phyloP scores from a whole-genome alignment of 768 basidiomycete species.

The Tricholoma saponaceum region DNA sequence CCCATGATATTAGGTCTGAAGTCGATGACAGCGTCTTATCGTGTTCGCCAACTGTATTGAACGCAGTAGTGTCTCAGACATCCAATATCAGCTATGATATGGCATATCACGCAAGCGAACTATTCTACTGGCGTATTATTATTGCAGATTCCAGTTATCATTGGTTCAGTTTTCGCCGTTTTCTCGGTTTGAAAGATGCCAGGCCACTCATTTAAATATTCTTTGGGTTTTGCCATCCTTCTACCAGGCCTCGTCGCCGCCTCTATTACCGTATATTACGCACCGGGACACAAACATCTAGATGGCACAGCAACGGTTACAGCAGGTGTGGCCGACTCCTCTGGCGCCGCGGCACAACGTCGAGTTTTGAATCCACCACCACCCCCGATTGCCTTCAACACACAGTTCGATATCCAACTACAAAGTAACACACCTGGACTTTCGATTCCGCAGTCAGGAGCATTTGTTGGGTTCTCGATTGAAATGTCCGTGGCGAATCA shows the following conservation, averaged over 20 bases:
- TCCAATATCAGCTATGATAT: neutral
- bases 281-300: neutral
- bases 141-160: too few species aligned
- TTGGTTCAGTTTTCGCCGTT: neutral
- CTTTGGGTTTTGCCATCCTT: neutral
- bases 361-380: neutral
- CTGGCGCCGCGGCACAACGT: neutral
- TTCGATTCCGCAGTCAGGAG: slow-evolving; percentile 32
- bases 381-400: neutral
- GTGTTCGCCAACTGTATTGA: neutral
- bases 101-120: too few species aligned
- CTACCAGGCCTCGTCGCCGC: neutral
- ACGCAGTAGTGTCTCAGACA: neutral
- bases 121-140: too few species aligned
- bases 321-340: neutral
- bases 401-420: neutral
- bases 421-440: slow-evolving; percentile 15
- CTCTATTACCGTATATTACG: neutral
- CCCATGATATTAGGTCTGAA: too few species aligned
- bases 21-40: too few species aligned
- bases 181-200: neutral
- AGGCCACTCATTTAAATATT: neutral
- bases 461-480: slow-evolving; percentile 54
- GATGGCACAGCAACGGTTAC: neutral
- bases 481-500: slow-evolving; percentile 62